Evolutionary conservation across 1,284 basidiomycete species (phyloP).

Genomic region (Ceratobasidium sp.): DNA sequence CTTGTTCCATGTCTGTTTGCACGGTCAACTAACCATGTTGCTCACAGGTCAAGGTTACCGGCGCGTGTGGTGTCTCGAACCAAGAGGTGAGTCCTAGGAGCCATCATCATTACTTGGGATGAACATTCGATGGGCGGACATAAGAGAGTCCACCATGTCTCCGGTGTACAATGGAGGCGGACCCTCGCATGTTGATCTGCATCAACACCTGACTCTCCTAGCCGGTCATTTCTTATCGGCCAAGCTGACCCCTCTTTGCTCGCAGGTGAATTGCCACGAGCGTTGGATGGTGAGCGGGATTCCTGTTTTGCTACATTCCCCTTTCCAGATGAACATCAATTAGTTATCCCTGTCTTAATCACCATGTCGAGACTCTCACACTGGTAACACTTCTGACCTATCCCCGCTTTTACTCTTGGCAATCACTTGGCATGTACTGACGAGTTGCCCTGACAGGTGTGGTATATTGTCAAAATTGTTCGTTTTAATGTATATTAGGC

Average conservation of each 20-base stretch:
- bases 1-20: neutral
- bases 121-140: conserved; percentile 44
- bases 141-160: conserved; percentile 21
- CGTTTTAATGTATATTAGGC: neutral
- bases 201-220: conserved; percentile 29
- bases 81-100: neutral
- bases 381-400: conserved; percentile 39
- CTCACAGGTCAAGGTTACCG: neutral
- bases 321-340: conserved; percentile 29
- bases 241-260: neutral
- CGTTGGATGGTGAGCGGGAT: neutral
- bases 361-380: conserved; percentile 35
- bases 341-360: conserved; percentile 44
- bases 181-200: conserved; percentile 35
- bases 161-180: conserved; percentile 39
- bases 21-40: neutral
- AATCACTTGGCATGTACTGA: neutral
- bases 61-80: neutral
- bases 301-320: neutral
- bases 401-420: neutral
- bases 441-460: neutral
- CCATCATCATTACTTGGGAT: neutral
- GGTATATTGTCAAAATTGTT: neutral
- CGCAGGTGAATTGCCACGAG: neutral
- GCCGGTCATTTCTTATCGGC: neutral